Percentiles rank a stretch among this genome's conserved stretches.
Conservation (phyloP, 2,329 filamentous ascomycete species). For the Pseudogymnoascus sp. region DNA sequence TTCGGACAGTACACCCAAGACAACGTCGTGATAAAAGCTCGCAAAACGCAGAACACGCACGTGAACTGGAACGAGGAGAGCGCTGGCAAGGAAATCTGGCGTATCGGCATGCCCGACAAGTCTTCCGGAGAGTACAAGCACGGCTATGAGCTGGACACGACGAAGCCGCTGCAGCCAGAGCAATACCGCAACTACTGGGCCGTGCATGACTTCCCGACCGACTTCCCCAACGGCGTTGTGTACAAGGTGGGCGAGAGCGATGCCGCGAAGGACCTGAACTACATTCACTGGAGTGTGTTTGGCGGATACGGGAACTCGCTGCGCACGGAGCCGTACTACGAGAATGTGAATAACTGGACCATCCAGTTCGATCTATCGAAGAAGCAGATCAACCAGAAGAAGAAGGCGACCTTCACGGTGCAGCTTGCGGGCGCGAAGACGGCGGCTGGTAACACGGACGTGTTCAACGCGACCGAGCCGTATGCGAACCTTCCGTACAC, state of each 20-base stretch:
- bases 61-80: conserved; percentile 48
- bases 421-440: conserved; percentile 58
- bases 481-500: conserved; percentile 47
- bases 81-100: conserved; percentile 52
- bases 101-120: conserved; percentile 57
- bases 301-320: conserved; percentile 46
- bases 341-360: conserved; percentile 53
- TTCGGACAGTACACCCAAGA: conserved; percentile 55
- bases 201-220: conserved; percentile 49
- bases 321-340: conserved; percentile 36
- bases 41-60: conserved; percentile 32
- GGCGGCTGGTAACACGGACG: conserved; percentile 54
- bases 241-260: conserved; percentile 50
- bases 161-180: conserved; percentile 44
- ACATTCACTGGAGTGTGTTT: conserved; percentile 60
- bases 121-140: conserved; percentile 54
- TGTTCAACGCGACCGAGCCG: conserved; percentile 46
- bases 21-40: conserved; percentile 35
- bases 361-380: conserved; percentile 43
- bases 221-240: conserved; percentile 52
- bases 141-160: conserved; percentile 43
- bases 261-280: conserved; percentile 47
- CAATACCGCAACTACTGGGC: conserved; percentile 57
- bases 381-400: conserved; percentile 35
- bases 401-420: conserved; percentile 51